These are phyloP conservation scores for Metschnikowia lachancei DNA, from an alignment of 805 yeast species.

Conservation along the genomic window DNA sequence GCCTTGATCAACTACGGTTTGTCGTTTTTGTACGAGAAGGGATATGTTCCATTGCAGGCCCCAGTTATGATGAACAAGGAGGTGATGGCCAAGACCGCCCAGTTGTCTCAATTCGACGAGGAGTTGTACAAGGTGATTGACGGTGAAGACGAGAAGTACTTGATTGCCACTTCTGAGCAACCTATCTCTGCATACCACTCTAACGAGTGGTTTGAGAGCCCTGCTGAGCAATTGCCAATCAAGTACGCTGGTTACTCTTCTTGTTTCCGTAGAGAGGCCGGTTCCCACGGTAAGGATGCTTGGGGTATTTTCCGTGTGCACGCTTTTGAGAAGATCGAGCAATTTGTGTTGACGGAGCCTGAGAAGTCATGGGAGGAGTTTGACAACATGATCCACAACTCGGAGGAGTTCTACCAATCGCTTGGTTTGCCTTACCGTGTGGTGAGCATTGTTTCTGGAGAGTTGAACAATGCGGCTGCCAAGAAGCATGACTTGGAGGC, in stretches of 20 bases:
- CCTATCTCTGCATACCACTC: slow-evolving; percentile 98
- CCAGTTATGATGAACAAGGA: slow-evolving; percentile 99
- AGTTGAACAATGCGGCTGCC: slow-evolving; percentile 98
- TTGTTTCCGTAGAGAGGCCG: slow-evolving; percentile 99
- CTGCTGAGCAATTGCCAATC: slow-evolving; percentile 92
- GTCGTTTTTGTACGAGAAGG: slow-evolving; percentile 71
- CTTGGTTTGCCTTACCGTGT: slow-evolving; percentile 94
- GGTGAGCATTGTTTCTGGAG: slow-evolving; percentile 97
- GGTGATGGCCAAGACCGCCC: slow-evolving; percentile 99
- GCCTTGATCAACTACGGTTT: slow-evolving; percentile 97
- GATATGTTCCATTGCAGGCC: slow-evolving; percentile 89
- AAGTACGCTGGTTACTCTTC: slow-evolving; percentile 98
- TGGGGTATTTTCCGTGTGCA: slow-evolving; percentile 99
- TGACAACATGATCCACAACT: slow-evolving; percentile 85
- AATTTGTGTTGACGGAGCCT: slow-evolving; percentile 93
- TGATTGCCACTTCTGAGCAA: slow-evolving; percentile 98
- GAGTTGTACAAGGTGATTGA: slow-evolving; percentile 95
- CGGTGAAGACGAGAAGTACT: slow-evolving; percentile 95
- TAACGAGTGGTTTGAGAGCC: slow-evolving; percentile 97
- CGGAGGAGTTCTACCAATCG: slow-evolving; percentile 91
- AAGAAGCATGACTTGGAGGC: slow-evolving; percentile 98
- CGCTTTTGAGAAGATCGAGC: slow-evolving; percentile 97
- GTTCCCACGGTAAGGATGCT: slow-evolving; percentile 98
- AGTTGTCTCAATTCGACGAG: slow-evolving; percentile 95
- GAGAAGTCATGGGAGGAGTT: slow-evolving; percentile 98